Conservation (phyloP, 352 stramenopile genomes). For the Halophytophthora polymorphica region DNA sequence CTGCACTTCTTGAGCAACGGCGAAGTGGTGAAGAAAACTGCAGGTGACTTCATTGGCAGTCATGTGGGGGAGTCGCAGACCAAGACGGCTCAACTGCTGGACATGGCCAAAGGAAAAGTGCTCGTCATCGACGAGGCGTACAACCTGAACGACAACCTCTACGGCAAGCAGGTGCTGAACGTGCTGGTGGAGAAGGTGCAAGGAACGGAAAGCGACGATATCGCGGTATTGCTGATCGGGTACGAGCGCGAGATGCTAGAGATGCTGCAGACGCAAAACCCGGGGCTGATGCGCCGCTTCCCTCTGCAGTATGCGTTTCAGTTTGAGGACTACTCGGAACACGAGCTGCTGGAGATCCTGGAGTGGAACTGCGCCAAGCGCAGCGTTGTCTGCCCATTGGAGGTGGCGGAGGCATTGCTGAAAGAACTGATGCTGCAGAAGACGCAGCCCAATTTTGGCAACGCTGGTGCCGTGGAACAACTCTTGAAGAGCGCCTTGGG, state of each 20-base stretch:
- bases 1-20: slow-evolving; percentile 90
- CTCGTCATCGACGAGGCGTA: slow-evolving; percentile 94
- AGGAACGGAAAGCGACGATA: slow-evolving; percentile 83
- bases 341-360: slow-evolving; percentile 79
- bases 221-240: slow-evolving; percentile 90
- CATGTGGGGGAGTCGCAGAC: slow-evolving; percentile 84
- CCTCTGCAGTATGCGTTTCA: slow-evolving; percentile 84
- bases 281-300: slow-evolving; percentile 86
- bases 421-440: slow-evolving; percentile 67
- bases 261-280: slow-evolving; percentile 89
- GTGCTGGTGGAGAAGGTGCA: slow-evolving; percentile 92
- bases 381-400: slow-evolving; percentile 44
- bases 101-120: slow-evolving; percentile 84
- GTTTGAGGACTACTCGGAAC: slow-evolving; percentile 91
- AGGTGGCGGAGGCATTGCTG: slow-evolving; percentile 51
- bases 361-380: slow-evolving; percentile 47
- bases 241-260: slow-evolving; percentile 90
- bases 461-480: slow-evolving; percentile 85
- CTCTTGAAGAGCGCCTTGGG: slow-evolving; percentile 76
- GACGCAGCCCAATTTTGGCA: slow-evolving; percentile 86
- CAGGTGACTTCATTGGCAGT: slow-evolving; percentile 83
- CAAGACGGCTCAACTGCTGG: slow-evolving; percentile 84
- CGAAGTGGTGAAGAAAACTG: slow-evolving; percentile 85
- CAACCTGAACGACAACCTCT: slow-evolving; percentile 73
- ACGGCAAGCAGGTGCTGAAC: slow-evolving; percentile 77